Conservation (phyloP, 805 yeast genomes). For the Debaryomyces castellii region DNA sequence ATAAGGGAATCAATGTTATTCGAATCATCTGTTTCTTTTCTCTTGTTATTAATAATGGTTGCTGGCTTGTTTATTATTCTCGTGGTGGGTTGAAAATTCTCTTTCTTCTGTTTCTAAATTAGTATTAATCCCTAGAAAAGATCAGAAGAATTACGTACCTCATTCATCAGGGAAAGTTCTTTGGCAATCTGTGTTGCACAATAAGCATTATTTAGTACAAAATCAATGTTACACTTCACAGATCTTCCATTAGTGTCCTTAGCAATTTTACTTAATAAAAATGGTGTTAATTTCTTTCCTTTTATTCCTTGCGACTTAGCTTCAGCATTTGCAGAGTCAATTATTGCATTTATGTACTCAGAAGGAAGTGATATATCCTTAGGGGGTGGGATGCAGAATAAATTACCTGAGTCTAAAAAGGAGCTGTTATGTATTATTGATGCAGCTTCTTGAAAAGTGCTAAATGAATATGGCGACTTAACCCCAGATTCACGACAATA, state of each 20-base stretch:
- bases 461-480: constrained; percentile 63
- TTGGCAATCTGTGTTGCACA: constrained; percentile 68
- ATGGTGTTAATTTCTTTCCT: constrained; percentile 84
- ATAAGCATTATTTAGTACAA: constrained; percentile 74
- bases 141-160: constrained; percentile 4
- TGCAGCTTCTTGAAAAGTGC: constrained; percentile 60
- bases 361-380: constrained; percentile 55
- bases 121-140: background rate
- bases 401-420: constrained; percentile 58
- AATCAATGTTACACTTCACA: constrained; percentile 66
- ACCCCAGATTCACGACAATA: constrained; percentile 77
- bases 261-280: constrained; percentile 63
- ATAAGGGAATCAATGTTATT: constrained; percentile 40
- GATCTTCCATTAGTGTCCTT: constrained; percentile 68
- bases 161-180: constrained; percentile 42
- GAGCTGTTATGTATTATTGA: constrained; percentile 46
- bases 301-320: constrained; percentile 52
- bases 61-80: background rate
- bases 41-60: background rate
- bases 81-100: constrained; percentile 6
- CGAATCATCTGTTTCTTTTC: background rate
- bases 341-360: constrained; percentile 51
- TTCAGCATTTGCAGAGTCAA: constrained; percentile 54
- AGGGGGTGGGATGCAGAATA: constrained; percentile 86
- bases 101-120: constrained; percentile 2